phyloP scores from a whole-genome alignment of 805 yeast species.

The Saccharomycopsis sp. region DNA sequence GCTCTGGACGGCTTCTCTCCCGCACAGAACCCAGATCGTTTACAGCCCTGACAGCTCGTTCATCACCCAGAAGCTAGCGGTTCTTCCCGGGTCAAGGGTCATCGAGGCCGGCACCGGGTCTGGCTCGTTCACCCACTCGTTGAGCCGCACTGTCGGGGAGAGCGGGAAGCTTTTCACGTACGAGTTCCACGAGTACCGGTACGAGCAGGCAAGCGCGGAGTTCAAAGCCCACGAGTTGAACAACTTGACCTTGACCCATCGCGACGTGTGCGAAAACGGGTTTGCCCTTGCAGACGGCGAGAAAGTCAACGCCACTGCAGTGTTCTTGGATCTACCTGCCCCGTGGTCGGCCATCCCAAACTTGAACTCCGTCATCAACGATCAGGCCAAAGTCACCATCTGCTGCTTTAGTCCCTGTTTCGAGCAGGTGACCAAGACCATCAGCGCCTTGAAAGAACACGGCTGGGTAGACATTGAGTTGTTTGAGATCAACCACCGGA shows the following conservation, averaged over 20 bases:
- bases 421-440: constrained; percentile 88
- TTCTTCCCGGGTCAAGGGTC: constrained; percentile 66
- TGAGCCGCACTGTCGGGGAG: constrained; percentile 65
- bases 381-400: constrained; percentile 47
- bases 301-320: constrained; percentile 52
- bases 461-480: constrained; percentile 87
- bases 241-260: constrained; percentile 58
- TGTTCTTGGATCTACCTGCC: constrained; percentile 88
- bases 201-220: constrained; percentile 67
- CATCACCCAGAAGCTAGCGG: constrained; percentile 71
- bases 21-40: constrained; percentile 96
- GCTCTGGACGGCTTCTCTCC: constrained; percentile 90
- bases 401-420: constrained; percentile 98
- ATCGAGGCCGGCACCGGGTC: constrained; percentile 98
- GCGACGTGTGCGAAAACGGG: constrained; percentile 89
- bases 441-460: constrained; percentile 57
- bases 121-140: constrained; percentile 89
- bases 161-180: constrained; percentile 67
- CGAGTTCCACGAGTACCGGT: constrained; percentile 87
- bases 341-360: constrained; percentile 95
- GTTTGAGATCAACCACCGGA: constrained; percentile 79
- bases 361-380: constrained; percentile 48
- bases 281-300: constrained; percentile 44
- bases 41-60: constrained; percentile 93
- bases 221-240: constrained; percentile 62